These are phyloP conservation scores for Epichloe bromicola DNA, from an alignment of 2,329 filamentous ascomycete genomes.

Conservation along the genomic window DNA sequence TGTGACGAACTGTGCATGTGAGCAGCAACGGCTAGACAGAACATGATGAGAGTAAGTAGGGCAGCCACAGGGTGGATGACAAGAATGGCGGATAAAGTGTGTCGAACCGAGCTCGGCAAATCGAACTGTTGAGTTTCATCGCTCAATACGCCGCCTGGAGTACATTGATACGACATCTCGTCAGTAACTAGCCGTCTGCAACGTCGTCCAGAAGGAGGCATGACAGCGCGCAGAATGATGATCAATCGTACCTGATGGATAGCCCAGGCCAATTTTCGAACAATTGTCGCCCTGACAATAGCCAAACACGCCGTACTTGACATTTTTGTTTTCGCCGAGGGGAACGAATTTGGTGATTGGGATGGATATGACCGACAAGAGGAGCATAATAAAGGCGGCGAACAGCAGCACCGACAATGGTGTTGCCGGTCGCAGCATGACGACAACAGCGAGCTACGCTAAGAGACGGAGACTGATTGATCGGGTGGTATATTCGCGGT, in stretches of 20 bases:
- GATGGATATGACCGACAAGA: conserved; percentile 81
- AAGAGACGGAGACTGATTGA: conserved; percentile 9
- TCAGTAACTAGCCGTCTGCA: neutral
- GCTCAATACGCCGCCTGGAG: conserved; percentile 1
- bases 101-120: conserved; percentile 37
- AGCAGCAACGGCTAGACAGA: conserved; percentile 63
- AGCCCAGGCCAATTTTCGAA: conserved; percentile 67
- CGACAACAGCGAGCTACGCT: conserved; percentile 20
- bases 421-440: conserved; percentile 83
- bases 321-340: conserved; percentile 61
- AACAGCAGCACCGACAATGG: conserved; percentile 79
- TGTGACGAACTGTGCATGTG: conserved; percentile 84
- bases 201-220: neutral
- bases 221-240: neutral
- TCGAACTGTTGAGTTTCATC: conserved; percentile 37
- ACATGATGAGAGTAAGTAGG: conserved; percentile 71
- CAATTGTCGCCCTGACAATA: conserved; percentile 60
- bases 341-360: conserved; percentile 80
- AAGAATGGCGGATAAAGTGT: conserved; percentile 71
- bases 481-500: neutral
- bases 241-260: conserved; percentile 41
- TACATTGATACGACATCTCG: too few relatives aligned
- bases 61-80: conserved; percentile 89
- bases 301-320: conserved; percentile 86
- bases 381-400: conserved; percentile 68